Evolutionary conservation across 805 yeast species (phyloP).

Genomic region (Metschnikowia vanudenii): DNA sequence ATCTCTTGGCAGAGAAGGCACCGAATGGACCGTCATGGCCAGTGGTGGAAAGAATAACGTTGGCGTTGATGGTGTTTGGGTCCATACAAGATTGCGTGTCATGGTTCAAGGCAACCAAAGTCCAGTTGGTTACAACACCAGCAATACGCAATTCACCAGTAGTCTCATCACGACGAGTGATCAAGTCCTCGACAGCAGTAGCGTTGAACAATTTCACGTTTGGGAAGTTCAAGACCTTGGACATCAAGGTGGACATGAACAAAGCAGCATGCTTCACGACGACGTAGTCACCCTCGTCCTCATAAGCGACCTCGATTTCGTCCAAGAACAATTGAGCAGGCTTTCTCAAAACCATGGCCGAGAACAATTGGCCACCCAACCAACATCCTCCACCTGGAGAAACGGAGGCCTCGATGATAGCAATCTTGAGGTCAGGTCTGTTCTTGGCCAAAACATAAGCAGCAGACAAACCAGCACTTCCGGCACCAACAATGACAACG

Average conservation of each 20-base stretch:
- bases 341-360: conserved; percentile 77
- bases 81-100: conserved; percentile 80
- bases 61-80: conserved; percentile 70
- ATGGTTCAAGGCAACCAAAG: conserved; percentile 71
- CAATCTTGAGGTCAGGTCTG: conserved; percentile 73
- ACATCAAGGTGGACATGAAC: conserved; percentile 67
- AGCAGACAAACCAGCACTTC: conserved; percentile 73
- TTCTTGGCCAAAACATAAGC: conserved; percentile 72
- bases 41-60: conserved; percentile 66
- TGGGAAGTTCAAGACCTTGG: conserved; percentile 68
- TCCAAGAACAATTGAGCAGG: conserved; percentile 71
- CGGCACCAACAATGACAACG: conserved; percentile 74
- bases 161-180: conserved; percentile 60
- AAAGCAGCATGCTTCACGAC: conserved; percentile 80
- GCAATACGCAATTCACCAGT: conserved; percentile 64
- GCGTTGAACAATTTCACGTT: conserved; percentile 78
- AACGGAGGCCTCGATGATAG: conserved; percentile 71
- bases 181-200: conserved; percentile 76
- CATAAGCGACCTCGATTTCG: conserved; percentile 63
- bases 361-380: conserved; percentile 74
- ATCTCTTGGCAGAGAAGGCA: conserved; percentile 72
- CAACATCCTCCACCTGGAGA: conserved; percentile 81
- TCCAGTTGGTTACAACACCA: conserved; percentile 85
- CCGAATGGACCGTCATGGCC: conserved; percentile 87
- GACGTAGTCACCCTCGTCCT: conserved; percentile 77